phyloP scores from a whole-genome alignment of 768 basidiomycete species.

The Tulasnella sp. region DNA sequence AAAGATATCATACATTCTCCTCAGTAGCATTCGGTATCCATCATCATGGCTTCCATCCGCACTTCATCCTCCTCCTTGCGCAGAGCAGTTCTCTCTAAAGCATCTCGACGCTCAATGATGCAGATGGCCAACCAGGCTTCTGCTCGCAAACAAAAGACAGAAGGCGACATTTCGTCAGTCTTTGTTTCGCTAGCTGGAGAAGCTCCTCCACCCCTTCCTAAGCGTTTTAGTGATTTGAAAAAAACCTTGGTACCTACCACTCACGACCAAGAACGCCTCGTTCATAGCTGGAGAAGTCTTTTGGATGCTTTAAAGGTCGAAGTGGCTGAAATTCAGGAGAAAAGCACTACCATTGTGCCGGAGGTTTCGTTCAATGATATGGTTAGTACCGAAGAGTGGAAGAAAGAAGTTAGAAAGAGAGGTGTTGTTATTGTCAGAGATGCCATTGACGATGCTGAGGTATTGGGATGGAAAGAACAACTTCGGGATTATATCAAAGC shows the following conservation, averaged over 20 bases:
- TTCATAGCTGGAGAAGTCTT: slow-evolving; percentile 43
- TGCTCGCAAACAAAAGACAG: slow-evolving; percentile 19
- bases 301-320: slow-evolving; percentile 36
- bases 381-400: slow-evolving; percentile 9
- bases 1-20: too few species aligned
- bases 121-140: too few species aligned
- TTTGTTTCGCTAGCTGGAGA: slow-evolving; percentile 35
- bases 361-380: slow-evolving; percentile 36
- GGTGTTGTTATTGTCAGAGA: slow-evolving; percentile 48
- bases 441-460: slow-evolving; percentile 34
- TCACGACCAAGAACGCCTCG: slow-evolving; percentile 28
- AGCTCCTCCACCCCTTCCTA: slow-evolving; percentile 33
- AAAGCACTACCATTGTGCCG: slow-evolving; percentile 45
- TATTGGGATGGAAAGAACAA: slow-evolving; percentile 33
- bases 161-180: slow-evolving; percentile 35
- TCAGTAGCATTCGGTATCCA: too few species aligned
- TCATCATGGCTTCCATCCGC: too few species aligned
- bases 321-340: slow-evolving; percentile 35
- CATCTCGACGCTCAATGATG: too few species aligned
- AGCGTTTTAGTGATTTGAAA: slow-evolving; percentile 50
- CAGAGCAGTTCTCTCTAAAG: too few species aligned
- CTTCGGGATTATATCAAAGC: slow-evolving; percentile 21
- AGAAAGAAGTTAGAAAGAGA: slow-evolving; percentile 32
- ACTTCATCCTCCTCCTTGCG: too few species aligned
- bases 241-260: slow-evolving; percentile 30